Evolutionary conservation across 2,329 filamentous ascomycete species (phyloP).

Genomic region (Paecilomyces sp.): DNA sequence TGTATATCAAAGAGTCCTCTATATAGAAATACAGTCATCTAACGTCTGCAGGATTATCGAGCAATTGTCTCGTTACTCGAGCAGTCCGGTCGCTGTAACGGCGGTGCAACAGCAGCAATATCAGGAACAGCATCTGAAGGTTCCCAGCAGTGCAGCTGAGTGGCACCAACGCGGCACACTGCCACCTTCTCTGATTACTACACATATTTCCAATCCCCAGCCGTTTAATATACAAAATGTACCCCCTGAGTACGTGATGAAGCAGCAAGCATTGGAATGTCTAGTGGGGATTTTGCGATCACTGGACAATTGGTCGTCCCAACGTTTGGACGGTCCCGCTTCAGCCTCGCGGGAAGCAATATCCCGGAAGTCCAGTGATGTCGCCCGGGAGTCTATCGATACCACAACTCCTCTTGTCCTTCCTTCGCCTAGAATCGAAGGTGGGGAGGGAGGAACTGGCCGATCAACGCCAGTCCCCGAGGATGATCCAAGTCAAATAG

Average conservation of each 20-base stretch:
- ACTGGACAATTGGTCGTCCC: constrained; percentile 85
- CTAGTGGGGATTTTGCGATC: constrained; percentile 84
- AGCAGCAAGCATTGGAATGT: constrained; percentile 80
- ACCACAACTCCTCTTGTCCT: constrained; percentile 45
- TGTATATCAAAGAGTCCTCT: constrained; percentile 4
- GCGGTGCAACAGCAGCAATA: constrained; percentile 76
- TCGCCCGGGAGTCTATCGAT: constrained; percentile 69
- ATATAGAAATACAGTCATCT: neutral
- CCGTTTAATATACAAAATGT: constrained; percentile 53
- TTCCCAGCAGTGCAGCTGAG: constrained; percentile 55
- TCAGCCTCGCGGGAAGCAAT: constrained; percentile 42
- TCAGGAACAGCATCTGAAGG: constrained; percentile 65
- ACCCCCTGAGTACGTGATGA: constrained; percentile 84
- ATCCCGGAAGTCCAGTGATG: constrained; percentile 48
- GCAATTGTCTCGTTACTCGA: constrained; percentile 82
- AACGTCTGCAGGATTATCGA: constrained; percentile 63
- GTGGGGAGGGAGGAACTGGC: constrained; percentile 45
- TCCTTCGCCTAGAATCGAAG: constrained; percentile 55
- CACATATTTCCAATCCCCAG: constrained; percentile 55
- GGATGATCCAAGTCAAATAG: constrained; percentile 89
- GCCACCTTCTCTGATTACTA: constrained; percentile 77
- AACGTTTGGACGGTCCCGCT: constrained; percentile 51
- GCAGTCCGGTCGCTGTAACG: constrained; percentile 67
- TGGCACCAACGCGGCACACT: constrained; percentile 84
- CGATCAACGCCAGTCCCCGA: constrained; percentile 65